Percentiles rank a stretch among this genome's conserved stretches.
Conservation (phyloP, 2,329 filamentous ascomycete species). For the Colletotrichum somersetense region DNA sequence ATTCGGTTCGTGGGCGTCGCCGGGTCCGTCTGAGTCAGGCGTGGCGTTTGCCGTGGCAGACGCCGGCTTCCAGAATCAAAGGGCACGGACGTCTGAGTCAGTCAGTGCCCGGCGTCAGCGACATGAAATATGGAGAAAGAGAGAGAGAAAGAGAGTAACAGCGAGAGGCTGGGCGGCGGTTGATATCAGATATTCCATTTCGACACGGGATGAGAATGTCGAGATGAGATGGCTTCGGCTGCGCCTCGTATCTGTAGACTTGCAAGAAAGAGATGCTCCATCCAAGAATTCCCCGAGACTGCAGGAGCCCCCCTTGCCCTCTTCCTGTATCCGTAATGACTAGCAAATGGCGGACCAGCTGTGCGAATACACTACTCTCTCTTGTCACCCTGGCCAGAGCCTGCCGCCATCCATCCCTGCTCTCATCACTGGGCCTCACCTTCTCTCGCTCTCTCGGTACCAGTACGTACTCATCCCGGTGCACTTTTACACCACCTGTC, state of each 20-base stretch:
- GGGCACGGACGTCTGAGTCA: neutral
- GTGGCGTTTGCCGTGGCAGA: neutral
- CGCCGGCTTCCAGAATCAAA: neutral
- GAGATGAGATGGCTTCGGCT: too few relatives aligned
- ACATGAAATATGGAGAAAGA: neutral
- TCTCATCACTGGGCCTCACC: neutral
- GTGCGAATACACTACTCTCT: too few relatives aligned
- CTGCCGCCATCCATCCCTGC: conserved; percentile 4
- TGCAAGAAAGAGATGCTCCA: neutral
- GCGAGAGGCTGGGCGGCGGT: neutral
- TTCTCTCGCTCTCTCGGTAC: neutral
- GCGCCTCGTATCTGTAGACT: too few relatives aligned
- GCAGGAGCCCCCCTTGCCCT: too few relatives aligned
- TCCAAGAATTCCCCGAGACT: neutral
- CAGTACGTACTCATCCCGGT: neutral
- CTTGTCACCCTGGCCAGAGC: neutral
- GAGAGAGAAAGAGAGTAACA: neutral
- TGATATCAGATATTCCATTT: neutral
- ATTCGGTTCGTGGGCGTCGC: neutral
- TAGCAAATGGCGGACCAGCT: conserved; percentile 14
- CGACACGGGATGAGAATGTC: too few relatives aligned
- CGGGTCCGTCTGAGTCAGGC: neutral
- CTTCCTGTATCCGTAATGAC: neutral
- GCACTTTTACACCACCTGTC: too few relatives aligned
- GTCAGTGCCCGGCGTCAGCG: neutral